phyloP scores from a whole-genome alignment of 768 basidiomycete genomes.

The Leccinum broughii region DNA sequence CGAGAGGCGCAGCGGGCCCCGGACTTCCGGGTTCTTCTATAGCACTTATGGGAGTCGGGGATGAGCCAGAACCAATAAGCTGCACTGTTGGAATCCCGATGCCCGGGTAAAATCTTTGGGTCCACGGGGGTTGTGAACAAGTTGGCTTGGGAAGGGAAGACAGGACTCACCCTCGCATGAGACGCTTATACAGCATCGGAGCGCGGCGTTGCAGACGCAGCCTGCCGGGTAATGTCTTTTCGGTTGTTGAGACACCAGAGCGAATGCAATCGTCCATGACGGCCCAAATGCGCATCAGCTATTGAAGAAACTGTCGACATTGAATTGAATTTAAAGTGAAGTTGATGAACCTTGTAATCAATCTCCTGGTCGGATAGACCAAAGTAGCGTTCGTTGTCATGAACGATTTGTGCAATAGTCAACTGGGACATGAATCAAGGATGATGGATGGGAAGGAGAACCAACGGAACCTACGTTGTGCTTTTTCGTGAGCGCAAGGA shows the following conservation, averaged over 20 bases:
- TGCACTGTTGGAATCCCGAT: slow-evolving; percentile 39
- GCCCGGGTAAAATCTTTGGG: slow-evolving; percentile 52
- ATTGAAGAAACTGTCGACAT: not conserved
- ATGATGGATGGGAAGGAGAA: not conserved
- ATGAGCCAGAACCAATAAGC: slow-evolving; percentile 35
- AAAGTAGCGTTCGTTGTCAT: slow-evolving; percentile 86
- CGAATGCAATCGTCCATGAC: slow-evolving; percentile 95
- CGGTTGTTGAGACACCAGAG: slow-evolving; percentile 76
- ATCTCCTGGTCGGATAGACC: slow-evolving; percentile 77
- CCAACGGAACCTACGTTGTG: slow-evolving; percentile 65
- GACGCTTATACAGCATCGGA: slow-evolving; percentile 83
- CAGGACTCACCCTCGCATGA: slow-evolving; percentile 77
- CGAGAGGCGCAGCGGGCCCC: not conserved
- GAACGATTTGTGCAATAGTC: slow-evolving; percentile 92
- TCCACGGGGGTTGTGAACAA: slow-evolving; percentile 24
- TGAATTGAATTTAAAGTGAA: not conserved
- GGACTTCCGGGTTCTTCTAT: slow-evolving; percentile 27
- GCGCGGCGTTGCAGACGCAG: slow-evolving; percentile 78
- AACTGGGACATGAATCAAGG: slow-evolving; percentile 48
- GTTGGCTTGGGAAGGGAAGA: not conserved
- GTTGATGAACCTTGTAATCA: slow-evolving; percentile 57
- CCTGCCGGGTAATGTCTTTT: slow-evolving; percentile 84
- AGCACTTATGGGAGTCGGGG: slow-evolving; percentile 15
- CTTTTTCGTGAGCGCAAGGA: slow-evolving; percentile 72
- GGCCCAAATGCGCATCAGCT: slow-evolving; percentile 78